Percentiles rank a stretch among this genome's conserved stretches.
Conservation (phyloP, 495 filamentous ascomycete species). For the Pyronema domesticum region DNA sequence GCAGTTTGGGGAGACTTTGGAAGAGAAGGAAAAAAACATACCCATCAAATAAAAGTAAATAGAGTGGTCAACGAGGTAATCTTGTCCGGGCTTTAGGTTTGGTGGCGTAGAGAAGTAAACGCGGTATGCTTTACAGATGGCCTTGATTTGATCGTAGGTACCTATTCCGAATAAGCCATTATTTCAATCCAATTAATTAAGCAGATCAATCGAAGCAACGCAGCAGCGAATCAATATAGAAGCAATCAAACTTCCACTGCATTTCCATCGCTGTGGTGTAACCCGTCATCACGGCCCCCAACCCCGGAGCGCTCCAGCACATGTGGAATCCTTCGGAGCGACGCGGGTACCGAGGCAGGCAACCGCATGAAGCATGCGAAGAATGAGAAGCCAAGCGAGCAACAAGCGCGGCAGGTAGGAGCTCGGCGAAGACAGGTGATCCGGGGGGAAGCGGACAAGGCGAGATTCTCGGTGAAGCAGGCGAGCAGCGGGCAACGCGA, state of each 20-base stretch:
- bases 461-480: no score
- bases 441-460: no score
- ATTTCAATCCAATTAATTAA: not conserved
- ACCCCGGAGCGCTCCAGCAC: not conserved
- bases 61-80: slow-evolving; percentile 95
- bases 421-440: no score
- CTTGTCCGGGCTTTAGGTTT: slow-evolving; percentile 74
- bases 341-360: no score
- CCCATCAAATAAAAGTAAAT: slow-evolving; percentile 99
- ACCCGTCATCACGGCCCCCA: not conserved
- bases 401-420: no score
- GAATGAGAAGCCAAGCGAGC: no score
- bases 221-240: no score
- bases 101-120: slow-evolving; percentile 92
- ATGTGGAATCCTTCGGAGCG: not conserved
- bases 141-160: slow-evolving; percentile 77
- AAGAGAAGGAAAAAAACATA: slow-evolving; percentile 27
- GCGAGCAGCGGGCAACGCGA: no score
- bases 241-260: no score
- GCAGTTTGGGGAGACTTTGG: not conserved
- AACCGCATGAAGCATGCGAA: no score
- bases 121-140: slow-evolving; percentile 80
- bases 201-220: no score
- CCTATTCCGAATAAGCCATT: slow-evolving; percentile 28
- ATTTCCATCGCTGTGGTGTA: no score